phyloP scores from a whole-genome alignment of 495 filamentous ascomycete species.

The Aspergillus conjunctus region DNA sequence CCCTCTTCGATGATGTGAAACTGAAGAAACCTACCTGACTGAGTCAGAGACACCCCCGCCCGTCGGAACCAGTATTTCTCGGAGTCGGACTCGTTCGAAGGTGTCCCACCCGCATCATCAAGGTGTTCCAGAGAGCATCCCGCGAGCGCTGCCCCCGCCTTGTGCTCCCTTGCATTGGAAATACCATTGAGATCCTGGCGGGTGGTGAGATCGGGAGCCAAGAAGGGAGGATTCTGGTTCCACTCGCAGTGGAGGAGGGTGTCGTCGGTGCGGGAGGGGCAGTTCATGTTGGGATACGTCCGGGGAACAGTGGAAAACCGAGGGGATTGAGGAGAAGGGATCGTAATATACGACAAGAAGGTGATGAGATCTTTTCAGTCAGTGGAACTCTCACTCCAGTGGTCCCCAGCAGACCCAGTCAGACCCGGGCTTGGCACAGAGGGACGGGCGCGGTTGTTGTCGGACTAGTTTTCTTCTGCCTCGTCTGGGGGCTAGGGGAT shows the following conservation, averaged over 20 bases:
- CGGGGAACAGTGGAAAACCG: background rate
- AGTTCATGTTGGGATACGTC: slow-evolving; percentile 54
- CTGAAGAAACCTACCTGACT: slow-evolving; percentile 31
- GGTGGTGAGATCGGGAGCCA: slow-evolving; percentile 61
- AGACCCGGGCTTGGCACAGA: background rate
- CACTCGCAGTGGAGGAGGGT: slow-evolving; percentile 53
- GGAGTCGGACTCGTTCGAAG: slow-evolving; percentile 12
- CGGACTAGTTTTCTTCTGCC: background rate
- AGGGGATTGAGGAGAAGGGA: background rate
- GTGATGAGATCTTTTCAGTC: background rate
- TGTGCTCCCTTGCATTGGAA: slow-evolving; percentile 37
- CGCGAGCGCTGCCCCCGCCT: slow-evolving; percentile 15
- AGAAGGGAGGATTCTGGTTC: slow-evolving; percentile 61
- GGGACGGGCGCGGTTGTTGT: no score
- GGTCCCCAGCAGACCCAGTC: background rate
- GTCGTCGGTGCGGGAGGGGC: slow-evolving; percentile 63
- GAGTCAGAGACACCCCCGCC: slow-evolving; percentile 34
- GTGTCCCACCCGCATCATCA: slow-evolving; percentile 19
- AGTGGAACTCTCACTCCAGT: background rate
- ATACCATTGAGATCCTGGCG: slow-evolving; percentile 65
- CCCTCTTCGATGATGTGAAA: background rate
- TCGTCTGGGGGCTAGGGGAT: background rate
- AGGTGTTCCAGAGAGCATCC: slow-evolving; percentile 2
- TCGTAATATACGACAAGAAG: background rate
- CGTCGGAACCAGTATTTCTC: slow-evolving; percentile 12